A percentile compares a stretch with the other conserved stretches of the same genome.
Evolutionary conservation across 2,329 filamentous ascomycete genomes (phyloP).

Genomic region (Volutella citrinella): DNA sequence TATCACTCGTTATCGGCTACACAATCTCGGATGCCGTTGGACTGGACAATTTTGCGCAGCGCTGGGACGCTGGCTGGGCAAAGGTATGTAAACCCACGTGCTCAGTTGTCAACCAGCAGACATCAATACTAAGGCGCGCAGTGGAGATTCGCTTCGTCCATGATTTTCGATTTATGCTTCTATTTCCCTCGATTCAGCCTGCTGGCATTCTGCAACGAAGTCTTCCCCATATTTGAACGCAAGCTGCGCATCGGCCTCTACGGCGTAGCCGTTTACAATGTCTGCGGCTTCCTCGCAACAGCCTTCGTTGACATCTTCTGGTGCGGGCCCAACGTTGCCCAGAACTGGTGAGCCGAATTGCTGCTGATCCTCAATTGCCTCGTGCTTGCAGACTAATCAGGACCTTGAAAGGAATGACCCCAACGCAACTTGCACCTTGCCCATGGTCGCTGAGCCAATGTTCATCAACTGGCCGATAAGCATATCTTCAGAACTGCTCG

Average conservation of each 20-base stretch:
- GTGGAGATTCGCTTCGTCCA: neutral
- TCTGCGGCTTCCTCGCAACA: neutral
- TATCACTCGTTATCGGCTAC: neutral
- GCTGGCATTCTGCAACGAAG: conserved; percentile 2
- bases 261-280: neutral
- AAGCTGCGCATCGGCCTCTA: neutral
- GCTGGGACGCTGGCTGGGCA: too few species aligned
- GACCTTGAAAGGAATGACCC: neutral
- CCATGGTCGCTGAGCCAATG: neutral
- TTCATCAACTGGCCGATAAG: conserved; percentile 1
- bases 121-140: too few species aligned
- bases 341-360: conserved; percentile 1
- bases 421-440: neutral
- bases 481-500: conserved; percentile 1
- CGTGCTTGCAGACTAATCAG: too few species aligned
- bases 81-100: too few species aligned
- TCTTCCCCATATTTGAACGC: neutral
- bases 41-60: too few species aligned
- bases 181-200: conserved; percentile 3
- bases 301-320: neutral
- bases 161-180: conserved; percentile 1
- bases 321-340: conserved; percentile 1
- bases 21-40: too few species aligned
- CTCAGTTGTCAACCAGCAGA: too few species aligned
- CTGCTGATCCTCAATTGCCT: neutral